These are phyloP conservation scores for Schwanniomyces pseudopolymorphus DNA, from an alignment of 805 yeast genomes.

Conservation along the genomic window DNA sequence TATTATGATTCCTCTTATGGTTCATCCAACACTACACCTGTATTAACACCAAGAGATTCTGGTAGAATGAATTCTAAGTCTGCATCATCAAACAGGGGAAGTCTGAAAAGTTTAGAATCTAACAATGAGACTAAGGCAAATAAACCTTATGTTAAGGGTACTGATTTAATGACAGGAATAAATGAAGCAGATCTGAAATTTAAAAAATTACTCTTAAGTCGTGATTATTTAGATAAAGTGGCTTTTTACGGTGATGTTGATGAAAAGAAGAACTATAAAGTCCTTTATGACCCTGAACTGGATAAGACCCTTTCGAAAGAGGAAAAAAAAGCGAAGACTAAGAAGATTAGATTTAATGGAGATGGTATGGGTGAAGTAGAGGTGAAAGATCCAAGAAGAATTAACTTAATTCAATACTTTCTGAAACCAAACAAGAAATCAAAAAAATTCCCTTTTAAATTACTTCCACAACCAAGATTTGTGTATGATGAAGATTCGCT, in stretches of 20 bases:
- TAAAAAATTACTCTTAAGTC: constrained; percentile 29
- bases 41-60: not conserved
- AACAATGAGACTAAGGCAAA: not conserved
- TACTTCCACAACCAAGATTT: constrained; percentile 43
- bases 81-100: not conserved
- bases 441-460: constrained; percentile 42
- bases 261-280: constrained; percentile 36
- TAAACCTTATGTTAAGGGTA: constrained; percentile 19
- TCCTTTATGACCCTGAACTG: constrained; percentile 50
- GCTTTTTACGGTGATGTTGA: constrained; percentile 12
- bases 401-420: constrained; percentile 24
- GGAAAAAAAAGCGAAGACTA: constrained; percentile 29
- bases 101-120: not conserved
- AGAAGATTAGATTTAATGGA: constrained; percentile 42
- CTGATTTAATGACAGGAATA: constrained; percentile 31
- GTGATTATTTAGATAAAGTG: constrained; percentile 13
- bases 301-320: constrained; percentile 32
- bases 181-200: constrained; percentile 31
- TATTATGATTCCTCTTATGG: not conserved
- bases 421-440: constrained; percentile 38
- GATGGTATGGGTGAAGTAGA: constrained; percentile 17
- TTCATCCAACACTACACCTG: not conserved
- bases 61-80: not conserved
- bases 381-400: constrained; percentile 43
- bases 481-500: constrained; percentile 68